Percentiles rank a stretch among this genome's conserved stretches.
These are phyloP conservation scores for Phytophthora colocasiae DNA, from an alignment of 352 stramenopile genomes.

Conservation along the genomic window DNA sequence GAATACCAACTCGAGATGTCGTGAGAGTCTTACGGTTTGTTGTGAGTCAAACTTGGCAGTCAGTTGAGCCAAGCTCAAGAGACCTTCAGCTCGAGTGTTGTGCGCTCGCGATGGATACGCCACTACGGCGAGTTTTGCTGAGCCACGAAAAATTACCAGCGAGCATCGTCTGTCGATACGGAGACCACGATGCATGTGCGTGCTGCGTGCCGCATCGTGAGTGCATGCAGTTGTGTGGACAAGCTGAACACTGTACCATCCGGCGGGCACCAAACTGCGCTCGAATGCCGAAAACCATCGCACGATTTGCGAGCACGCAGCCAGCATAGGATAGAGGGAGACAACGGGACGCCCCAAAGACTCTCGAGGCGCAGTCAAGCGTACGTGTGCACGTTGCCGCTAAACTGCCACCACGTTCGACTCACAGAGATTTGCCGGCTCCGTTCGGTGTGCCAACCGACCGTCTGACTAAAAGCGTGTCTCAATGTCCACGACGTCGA, in stretches of 20 bases:
- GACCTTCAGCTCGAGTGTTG: slow-evolving; percentile 19
- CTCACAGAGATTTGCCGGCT: neutral
- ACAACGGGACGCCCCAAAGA: slow-evolving; percentile 7
- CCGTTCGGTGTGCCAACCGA: slow-evolving; percentile 6
- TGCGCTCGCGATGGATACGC: slow-evolving; percentile 22
- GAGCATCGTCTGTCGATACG: slow-evolving; percentile 26
- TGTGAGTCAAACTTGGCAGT: slow-evolving; percentile 8
- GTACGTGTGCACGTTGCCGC: neutral
- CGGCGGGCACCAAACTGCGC: slow-evolving; percentile 16
- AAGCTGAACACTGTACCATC: slow-evolving; percentile 15
- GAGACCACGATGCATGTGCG: slow-evolving; percentile 1
- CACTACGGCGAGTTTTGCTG: slow-evolving; percentile 1
- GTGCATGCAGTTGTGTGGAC: slow-evolving; percentile 21
- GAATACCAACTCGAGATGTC: neutral
- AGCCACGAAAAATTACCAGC: slow-evolving; percentile 25
- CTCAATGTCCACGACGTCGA: slow-evolving; percentile 18
- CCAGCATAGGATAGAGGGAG: slow-evolving; percentile 33
- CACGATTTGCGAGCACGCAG: slow-evolving; percentile 27
- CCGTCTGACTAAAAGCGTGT: slow-evolving; percentile 3
- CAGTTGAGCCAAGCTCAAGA: neutral
- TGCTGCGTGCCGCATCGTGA: slow-evolving; percentile 11
- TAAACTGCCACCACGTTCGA: slow-evolving; percentile 5
- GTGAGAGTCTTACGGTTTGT: neutral
- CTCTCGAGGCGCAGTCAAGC: slow-evolving; percentile 3
- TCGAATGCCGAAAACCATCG: slow-evolving; percentile 18